Percentiles rank a stretch among this genome's conserved stretches.
These are phyloP conservation scores for Prunus mume DNA, from an alignment of 306 rosid genomes.

Conservation along the genomic window DNA sequence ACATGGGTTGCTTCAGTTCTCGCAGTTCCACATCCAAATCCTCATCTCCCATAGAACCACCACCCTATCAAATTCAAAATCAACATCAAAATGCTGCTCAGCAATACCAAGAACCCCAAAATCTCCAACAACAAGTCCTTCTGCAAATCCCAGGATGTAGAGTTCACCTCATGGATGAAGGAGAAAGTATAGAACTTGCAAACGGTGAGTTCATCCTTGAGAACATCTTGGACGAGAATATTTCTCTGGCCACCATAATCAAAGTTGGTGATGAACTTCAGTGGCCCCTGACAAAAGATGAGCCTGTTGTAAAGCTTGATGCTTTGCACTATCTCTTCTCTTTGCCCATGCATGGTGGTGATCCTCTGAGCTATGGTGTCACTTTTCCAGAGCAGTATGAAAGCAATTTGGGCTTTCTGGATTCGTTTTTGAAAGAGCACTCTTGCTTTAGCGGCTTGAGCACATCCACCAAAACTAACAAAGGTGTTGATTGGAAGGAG, in stretches of 20 bases:
- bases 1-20: slow-evolving; percentile 63
- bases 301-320: slow-evolving; percentile 84
- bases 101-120: slow-evolving; percentile 25
- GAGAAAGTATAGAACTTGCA: slow-evolving; percentile 66
- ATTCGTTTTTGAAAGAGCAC: slow-evolving; percentile 60
- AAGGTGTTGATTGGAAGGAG: slow-evolving; percentile 81
- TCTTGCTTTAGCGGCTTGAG: slow-evolving; percentile 67
- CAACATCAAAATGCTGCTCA: background rate
- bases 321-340: slow-evolving; percentile 70
- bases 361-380: slow-evolving; percentile 88
- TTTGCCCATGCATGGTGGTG: slow-evolving; percentile 71
- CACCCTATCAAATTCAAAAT: background rate
- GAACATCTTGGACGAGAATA: slow-evolving; percentile 51
- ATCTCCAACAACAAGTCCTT: slow-evolving; percentile 48
- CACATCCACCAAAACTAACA: slow-evolving; percentile 24
- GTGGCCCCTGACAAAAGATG: slow-evolving; percentile 97
- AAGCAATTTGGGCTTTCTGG: slow-evolving; percentile 51
- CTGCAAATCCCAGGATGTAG: slow-evolving; percentile 63
- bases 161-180: slow-evolving; percentile 77
- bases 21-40: slow-evolving; percentile 44
- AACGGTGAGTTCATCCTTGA: slow-evolving; percentile 65
- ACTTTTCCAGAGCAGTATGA: slow-evolving; percentile 48
- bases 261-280: slow-evolving; percentile 69
- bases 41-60: slow-evolving; percentile 24
- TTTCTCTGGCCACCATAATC: slow-evolving; percentile 69